Evolutionary conservation across 306 rosid genomes (phyloP), one percentile per base, ranked within the genome.

Genomic region (Quillaja saponaria): DNA sequence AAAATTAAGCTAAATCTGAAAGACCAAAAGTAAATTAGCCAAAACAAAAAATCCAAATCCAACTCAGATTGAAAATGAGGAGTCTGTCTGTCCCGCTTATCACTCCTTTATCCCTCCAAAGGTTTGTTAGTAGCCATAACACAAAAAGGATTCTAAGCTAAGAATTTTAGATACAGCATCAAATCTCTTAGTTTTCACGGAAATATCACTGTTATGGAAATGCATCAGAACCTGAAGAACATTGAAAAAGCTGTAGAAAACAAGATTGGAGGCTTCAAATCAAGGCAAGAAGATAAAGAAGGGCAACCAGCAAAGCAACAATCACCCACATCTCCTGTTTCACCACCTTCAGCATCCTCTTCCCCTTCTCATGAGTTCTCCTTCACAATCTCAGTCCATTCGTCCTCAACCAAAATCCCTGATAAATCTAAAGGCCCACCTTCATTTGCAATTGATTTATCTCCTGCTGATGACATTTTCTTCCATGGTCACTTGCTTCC

Each of bases 401-500:
- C 78, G 50, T 76, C 76, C 41, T 66, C 81, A 4, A 18, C 71
- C 13, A 19, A 76, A 51, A 0, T 61, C 58, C 68, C 76, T 61
- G 57, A 72, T 46, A 49, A 68, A 47, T 8, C 71, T 71, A 67
- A 69, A 35, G 7, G 53, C 34, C 33, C 63, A 8, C 44, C 87
- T 58, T 75, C 84, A 13, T 62, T 73, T 42, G 84, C 85, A 42
- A 57, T 80, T 19, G 88, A 83, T 65, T 74, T 83, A 49, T 69
- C 88, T 49, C 88, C 88, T 4, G 88, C 88, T 8, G 88, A 83
- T 38, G 88, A 83, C 65, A 83, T 83, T 34, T 83, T 83, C 83
- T 83, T 83, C 83, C 88, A 80, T 31, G 88, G 88, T 52, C 88
- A 83, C 50, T 61, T 83, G 71, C 88, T 83, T 20, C 88, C 88